Evolutionary conservation across 192 early-diverging fungal species (phyloP), one percentile per base, ranked within the genome.

Genomic region (Backusella sp.): DNA sequence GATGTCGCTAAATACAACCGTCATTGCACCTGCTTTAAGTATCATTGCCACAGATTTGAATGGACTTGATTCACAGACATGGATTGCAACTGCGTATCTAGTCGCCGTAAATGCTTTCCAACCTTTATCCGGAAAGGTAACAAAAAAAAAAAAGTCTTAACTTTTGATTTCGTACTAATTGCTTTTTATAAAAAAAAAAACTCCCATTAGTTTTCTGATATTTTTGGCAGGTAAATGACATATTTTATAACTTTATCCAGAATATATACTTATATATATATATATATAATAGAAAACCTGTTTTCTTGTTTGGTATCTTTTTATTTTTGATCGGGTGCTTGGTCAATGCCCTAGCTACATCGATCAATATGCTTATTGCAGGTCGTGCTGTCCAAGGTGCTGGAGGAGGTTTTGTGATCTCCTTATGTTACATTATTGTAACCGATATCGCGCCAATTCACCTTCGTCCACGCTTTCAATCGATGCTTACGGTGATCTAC

Each of bases 371-470:
- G 84, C 76, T 94, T n/a, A 93, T 93, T 41, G 76, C 84, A 39
- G 88, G 85, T 56, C 88, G 93, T 15, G 86, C 85, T 7, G 69
- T 93, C 1, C 35, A 84, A 74, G 93, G 93, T 36, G 15, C 91
- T 0, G 93, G 93, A 34, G 91, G 86, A 42, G 89, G 88, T 21
- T 88, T 87, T 11, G 76, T 95, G 44, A 87, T 93, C 66, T 86
- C 85, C 2, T 56, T 82, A 76, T 84, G 88, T 7, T 87, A 90
- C 65, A 87, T 94, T 23, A 91, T 95, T 71, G 85, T 94, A 17
- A 80, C 91, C 1, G 93, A 94, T 73, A 88, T 93, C 67, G 83
- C 88, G 62, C 85, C 88, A n/a, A 76, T 91, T 78, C 85, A 89
- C 68, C 83, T 89, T 73, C 88, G 92, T 8, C 89, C 90, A 21